These are phyloP conservation scores for Monosporascus sp. DNA, from an alignment of 2,329 filamentous ascomycete genomes.

Conservation along the genomic window DNA sequence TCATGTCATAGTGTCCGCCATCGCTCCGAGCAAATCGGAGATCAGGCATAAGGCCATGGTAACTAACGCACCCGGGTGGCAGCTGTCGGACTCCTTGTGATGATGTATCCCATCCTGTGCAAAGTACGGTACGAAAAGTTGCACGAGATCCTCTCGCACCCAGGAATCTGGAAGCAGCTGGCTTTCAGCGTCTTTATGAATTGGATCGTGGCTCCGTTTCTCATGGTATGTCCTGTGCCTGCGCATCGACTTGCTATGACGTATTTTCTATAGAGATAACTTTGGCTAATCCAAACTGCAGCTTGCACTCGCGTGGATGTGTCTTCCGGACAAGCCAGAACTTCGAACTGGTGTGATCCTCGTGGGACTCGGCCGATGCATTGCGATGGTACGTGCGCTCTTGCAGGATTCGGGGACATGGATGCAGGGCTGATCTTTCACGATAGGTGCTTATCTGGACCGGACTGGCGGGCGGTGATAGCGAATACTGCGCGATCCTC, in stretches of 20 bases:
- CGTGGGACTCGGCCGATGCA: slow-evolving; percentile 79
- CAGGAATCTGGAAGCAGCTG: slow-evolving; percentile 72
- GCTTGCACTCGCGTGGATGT: slow-evolving; percentile 64
- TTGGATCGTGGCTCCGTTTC: slow-evolving; percentile 74
- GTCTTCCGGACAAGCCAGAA: slow-evolving; percentile 52
- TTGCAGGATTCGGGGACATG: background rate
- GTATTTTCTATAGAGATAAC: background rate
- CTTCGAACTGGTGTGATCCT: slow-evolving; percentile 68
- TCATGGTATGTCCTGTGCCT: slow-evolving; percentile 57
- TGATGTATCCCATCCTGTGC: slow-evolving; percentile 94
- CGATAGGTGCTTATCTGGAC: slow-evolving; percentile 63
- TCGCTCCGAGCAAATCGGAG: background rate
- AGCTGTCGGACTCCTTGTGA: slow-evolving; percentile 77
- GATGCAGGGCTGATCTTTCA: background rate
- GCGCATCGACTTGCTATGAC: background rate
- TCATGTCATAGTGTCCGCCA: background rate
- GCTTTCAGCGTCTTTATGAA: slow-evolving; percentile 70
- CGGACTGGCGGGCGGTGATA: slow-evolving; percentile 67
- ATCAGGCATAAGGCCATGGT: background rate
- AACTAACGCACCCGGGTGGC: background rate
- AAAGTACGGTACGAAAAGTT: slow-evolving; percentile 76
- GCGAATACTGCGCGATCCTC: slow-evolving; percentile 76
- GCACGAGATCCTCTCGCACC: slow-evolving; percentile 57
- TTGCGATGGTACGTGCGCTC: slow-evolving; percentile 65
- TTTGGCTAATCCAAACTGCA: slow-evolving; percentile 20